A percentile compares a stretch with the other conserved stretches of the same genome.
Evolutionary conservation across 345 rosid species (phyloP).

Genomic region (Psidium friedrichsthalianum): DNA sequence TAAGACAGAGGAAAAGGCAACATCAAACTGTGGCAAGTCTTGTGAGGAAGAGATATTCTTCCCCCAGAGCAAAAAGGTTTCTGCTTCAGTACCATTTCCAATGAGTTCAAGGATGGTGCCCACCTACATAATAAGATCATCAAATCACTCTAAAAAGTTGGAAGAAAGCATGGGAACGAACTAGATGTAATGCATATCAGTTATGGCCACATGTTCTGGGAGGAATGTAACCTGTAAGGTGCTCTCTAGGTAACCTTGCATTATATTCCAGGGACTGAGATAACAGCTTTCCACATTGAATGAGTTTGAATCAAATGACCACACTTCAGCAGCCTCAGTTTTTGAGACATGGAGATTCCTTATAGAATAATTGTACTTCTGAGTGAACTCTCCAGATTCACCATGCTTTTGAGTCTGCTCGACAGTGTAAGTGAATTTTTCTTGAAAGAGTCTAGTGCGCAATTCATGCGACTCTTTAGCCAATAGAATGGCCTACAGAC

Average conservation of each 20-base stretch:
- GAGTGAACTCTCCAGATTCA: conserved; percentile 25
- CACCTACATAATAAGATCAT: conserved; percentile 29
- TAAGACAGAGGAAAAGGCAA: conserved; percentile 64
- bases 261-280: conserved; percentile 82
- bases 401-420: conserved; percentile 34
- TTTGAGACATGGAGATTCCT: conserved; percentile 30
- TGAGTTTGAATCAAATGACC: conserved; percentile 32
- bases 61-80: conserved; percentile 68
- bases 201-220: background rate
- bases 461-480: conserved; percentile 72
- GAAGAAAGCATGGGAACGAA: background rate
- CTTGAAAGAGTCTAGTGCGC: conserved; percentile 62
- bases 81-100: conserved; percentile 81
- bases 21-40: conserved; percentile 43
- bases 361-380: conserved; percentile 27
- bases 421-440: conserved; percentile 52
- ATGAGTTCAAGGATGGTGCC: conserved; percentile 58
- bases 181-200: background rate
- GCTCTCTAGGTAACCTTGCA: conserved; percentile 88
- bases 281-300: conserved; percentile 37
- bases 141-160: background rate
- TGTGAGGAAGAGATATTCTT: conserved; percentile 53
- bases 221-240: conserved; percentile 57
- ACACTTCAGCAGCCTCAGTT: conserved; percentile 40
- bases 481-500: conserved; percentile 59